Evolutionary conservation across 495 filamentous ascomycete genomes (phyloP), one percentile per base, ranked within the genome.

Genomic region (Tuber borchii): DNA sequence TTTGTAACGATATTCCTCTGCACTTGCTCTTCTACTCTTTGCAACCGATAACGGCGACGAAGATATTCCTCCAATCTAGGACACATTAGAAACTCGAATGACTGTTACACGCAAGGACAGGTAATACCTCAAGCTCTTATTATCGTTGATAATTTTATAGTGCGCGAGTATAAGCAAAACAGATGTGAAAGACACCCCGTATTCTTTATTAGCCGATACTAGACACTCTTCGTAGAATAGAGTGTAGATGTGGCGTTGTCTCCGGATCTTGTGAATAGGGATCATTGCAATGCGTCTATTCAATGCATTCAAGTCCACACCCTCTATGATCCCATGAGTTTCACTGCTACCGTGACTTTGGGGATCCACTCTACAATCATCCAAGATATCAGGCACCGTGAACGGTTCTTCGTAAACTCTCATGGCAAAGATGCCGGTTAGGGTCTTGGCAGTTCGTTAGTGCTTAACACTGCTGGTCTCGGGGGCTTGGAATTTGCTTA

Each of bases 71-170:
- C 94, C 3, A 99, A 89, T 51, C 79, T 77, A 42, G 72, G 20
- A 39, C 19, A 78, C 42, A 48, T 71, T 56, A 39, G 74, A 22
- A 73, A 74, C 48, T 44, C 71, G 26, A 14, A 14, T 45, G 17
- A 31, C 48, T 6, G 39, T 26, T 14, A 44, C 37, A 45, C 34
- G n/a, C 31, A 26, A 75, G 46, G 31, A 70, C 65, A 74, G 17
- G 16, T 77, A 85, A 81, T 88, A 91, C 90, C 90, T 89, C 79
- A 99, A 84, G 85, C 93, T 95, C 86, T 97, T 97, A 86, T 90
- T 97, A 86, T 99, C 95, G 77, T 90, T 97, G 82, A 99, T 99
- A 82, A 99, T 93, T 77, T 99, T 99, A 87, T 98, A 95, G 85
- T 99, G 96, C 22, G 96, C 95, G 26, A 99, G 87, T 74, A 97